Evolutionary conservation across 129 eudicot genomes (phyloP), one percentile per base, ranked within the genome.

Genomic region (Sambucus nigra): DNA sequence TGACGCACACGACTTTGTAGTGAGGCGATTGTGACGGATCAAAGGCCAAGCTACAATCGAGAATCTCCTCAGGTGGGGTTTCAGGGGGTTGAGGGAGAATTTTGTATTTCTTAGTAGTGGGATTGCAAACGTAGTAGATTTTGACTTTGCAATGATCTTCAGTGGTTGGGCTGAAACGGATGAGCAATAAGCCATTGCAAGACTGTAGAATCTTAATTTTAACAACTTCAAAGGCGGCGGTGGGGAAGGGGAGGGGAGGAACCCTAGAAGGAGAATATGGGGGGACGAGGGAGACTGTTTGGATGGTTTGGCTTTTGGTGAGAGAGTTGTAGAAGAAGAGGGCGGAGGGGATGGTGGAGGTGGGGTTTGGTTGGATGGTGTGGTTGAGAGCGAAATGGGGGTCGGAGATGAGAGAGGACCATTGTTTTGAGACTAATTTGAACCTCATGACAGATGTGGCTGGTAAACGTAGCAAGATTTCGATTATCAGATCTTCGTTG

Each of bases 1-100:
- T 59, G 12, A 69, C 45, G 12, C 68, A 61, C 20, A 69, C 42
- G 39, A 69, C n/a, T 47, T 38, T 69, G 29, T 69, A 69, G 9
- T 69, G 40, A 44, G 48, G 42, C 0, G 74, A 55, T 16, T 69
- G 39, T 3, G 25, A 21, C 18, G 68, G 63, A 53, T 69, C 68
- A 28, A 25, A 51, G 0, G 55, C 68, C 15, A 69, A 29, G 54
- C 23, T 31, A 11, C 46, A 24, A 16, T 47, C 68, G 11, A 53
- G 0, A 26, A 60, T 31, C 13, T 22, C 6, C 4, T 19, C 24
- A 12, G 27, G 26, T 5, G 2, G 29, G 10, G 21, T 0, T 31
- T 6, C 11, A 19, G 7, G 5, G 0, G 38, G 33, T 22, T 22
- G 11, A 52, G 48, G 7, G 11, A 68, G 22, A 1, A 25, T 40